Base-by-base conservation (phyloP, 106 monocot species). In the Dioscorea zingiberensis region DNA sequence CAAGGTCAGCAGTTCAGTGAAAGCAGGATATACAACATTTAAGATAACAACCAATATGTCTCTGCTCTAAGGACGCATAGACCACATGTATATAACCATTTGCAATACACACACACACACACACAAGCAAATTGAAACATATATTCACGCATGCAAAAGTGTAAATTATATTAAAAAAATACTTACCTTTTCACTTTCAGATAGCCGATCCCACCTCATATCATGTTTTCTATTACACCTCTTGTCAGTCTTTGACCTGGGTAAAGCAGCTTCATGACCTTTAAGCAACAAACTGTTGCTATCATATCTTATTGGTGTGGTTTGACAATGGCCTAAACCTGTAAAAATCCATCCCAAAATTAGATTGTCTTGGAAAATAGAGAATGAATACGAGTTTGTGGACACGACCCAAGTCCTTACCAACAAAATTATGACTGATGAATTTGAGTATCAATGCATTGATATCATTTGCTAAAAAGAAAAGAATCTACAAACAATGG, bases 161-260 rank as follows among this genome's bases (percentile, higher is more conserved):
- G 4, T 13, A 25, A 69, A 5, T 44, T 30, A 58, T 13, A 48
- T 32, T 62, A 3, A 56, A 19, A n/a, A 19, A 27, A 25, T 58
- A 51, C 16, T 65, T 59, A 89, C 97, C 92, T 89, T 88, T 66
- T 88, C 97, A 61, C 29, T 62, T 12, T 86, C 84, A 49, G 89
- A 86, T 62, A 98, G 62, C 53, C 59, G 89, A 48, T 98, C 92
- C 69, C 92, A 66, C 54, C 74, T 79, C 56, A 80, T 63, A 62
- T 90, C 82, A 53, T 57, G 64, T 67, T 78, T 81, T 21, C 38
- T 28, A 47, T 44, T 48, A 68, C 75, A 81, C 29, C 67, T 81
- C 26, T 74, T 92, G 13, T 82, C 77, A 13, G 64, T 82, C 55
- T 71, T 73, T 44, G 71, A 80, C 61, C 70, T 82, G 49, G 56